Base-by-base conservation (phyloP, 768 basidiomycete species). In the Sistotremastrum niveocremeum region DNA sequence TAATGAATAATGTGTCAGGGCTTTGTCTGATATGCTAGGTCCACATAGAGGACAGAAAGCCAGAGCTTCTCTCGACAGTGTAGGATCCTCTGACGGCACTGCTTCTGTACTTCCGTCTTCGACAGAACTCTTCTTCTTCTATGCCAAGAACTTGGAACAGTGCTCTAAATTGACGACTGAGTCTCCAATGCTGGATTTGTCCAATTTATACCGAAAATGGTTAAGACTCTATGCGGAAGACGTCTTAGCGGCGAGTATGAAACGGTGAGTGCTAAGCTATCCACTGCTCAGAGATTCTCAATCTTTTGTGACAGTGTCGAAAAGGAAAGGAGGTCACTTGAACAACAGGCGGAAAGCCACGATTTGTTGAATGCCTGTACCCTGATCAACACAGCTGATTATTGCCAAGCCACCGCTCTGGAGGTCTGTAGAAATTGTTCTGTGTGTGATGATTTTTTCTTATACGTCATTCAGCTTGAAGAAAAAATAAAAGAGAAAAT, bases 351-450 rank as follows among this genome's bases (percentile, higher is more conserved):
- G 33, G 91, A 95, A 58, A 51, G 73, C 6, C 69, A 69, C 3
- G 81, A 91, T 49, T 61, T 98, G 33, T 79, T 77, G 55, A 86
- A 84, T 51, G 79, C 86, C 0, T 91, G 88, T 58, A 66, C 89
- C n/a, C 65, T 94, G 29, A 80, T 99, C 57, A 98, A 99, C 56
- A 99, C 95, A 0, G 94, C 93, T 1, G 93, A 98, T 58, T 99
- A 98, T 59, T 99, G 95, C 57, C 85, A 91, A 51, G 78, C 76
- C 1, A 99, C 94, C 2, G 87, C 93, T 1, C 57, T 78, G 12
- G 89, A 95, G 74, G 91, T 83, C 54, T 7, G 67, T 46, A 40
- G 7, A 34, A 11, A n/a, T 41, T 37, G 44, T 28, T n/a, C 8
- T 32, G 30, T 38, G 8, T 11, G 7, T 41, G n/a, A 8, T 31